Conservation (phyloP, 208 protist genomes). For the Trypanosoma melophagium region DNA sequence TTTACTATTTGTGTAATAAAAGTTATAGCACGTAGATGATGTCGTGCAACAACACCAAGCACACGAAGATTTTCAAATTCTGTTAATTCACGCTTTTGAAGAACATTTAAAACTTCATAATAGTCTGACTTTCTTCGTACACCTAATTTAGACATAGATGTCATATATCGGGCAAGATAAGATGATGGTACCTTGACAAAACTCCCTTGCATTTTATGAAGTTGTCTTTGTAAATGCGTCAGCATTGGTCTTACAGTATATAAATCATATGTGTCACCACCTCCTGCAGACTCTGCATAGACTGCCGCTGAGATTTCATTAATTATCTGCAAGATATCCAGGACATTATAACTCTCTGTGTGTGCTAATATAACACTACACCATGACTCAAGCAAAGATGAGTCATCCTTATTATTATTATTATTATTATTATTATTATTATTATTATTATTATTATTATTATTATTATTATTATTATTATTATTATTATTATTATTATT, state of each 20-base stretch:
- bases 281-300: slow-evolving; percentile 22
- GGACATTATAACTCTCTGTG: slow-evolving; percentile 25
- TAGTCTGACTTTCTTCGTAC: slow-evolving; percentile 41
- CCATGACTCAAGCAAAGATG: slow-evolving; percentile 10
- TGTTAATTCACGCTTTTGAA: slow-evolving; percentile 40
- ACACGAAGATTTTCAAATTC: slow-evolving; percentile 46
- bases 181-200: slow-evolving; percentile 30
- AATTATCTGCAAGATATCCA: slow-evolving; percentile 47
- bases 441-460: neutral
- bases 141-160: slow-evolving; percentile 49
- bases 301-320: slow-evolving; percentile 42
- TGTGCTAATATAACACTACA: slow-evolving; percentile 13
- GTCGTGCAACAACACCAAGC: slow-evolving; percentile 52
- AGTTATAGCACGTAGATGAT: slow-evolving; percentile 40
- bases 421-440: neutral
- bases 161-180: slow-evolving; percentile 57
- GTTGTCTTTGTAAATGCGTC: slow-evolving; percentile 12
- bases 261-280: slow-evolving; percentile 3
- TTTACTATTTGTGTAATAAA: slow-evolving; percentile 36
- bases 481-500: neutral
- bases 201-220: slow-evolving; percentile 8
- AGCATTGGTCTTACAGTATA: slow-evolving; percentile 2
- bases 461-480: neutral
- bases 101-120: slow-evolving; percentile 32
- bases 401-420: neutral